Conservation (phyloP, 495 filamentous ascomycete species). For the Cudoniella acicularis region DNA sequence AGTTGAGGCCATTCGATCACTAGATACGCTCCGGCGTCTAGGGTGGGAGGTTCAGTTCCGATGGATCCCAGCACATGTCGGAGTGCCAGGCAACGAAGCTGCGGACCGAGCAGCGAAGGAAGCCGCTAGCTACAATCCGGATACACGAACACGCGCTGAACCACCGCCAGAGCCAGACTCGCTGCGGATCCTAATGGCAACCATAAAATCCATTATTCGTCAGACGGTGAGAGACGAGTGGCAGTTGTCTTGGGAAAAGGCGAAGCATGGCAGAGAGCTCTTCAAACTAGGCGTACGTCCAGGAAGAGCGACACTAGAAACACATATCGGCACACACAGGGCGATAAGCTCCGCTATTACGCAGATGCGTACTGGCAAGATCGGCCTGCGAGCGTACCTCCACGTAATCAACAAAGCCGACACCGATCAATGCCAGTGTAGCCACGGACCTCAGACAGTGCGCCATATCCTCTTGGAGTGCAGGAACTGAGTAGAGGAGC, state of each 20-base stretch:
- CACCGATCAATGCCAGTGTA: constrained; percentile 26
- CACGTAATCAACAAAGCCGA: constrained; percentile 29
- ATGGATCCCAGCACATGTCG: constrained; percentile 28
- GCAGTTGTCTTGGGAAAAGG: constrained; percentile 9
- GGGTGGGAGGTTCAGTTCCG: constrained; percentile 21
- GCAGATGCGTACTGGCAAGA: constrained; percentile 31
- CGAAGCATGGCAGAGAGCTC: constrained; percentile 19
- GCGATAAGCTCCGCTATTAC: constrained; percentile 28
- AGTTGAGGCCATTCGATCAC: constrained; percentile 9
- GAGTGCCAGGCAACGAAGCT: constrained; percentile 27
- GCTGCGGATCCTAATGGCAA: constrained; percentile 10
- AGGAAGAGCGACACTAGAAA: constrained; percentile 11
- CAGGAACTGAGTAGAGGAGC: constrained; percentile 26
- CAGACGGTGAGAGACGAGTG: constrained; percentile 18
- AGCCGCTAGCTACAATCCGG: constrained; percentile 13
- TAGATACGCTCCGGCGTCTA: constrained; percentile 19
- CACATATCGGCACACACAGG: constrained; percentile 17
- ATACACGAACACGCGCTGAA: neutral
- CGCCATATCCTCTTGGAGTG: constrained; percentile 32
- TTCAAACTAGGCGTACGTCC: constrained; percentile 11
- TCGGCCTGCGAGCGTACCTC: constrained; percentile 32
- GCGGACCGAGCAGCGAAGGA: constrained; percentile 26
- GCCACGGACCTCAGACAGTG: constrained; percentile 25
- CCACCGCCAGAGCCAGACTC: constrained; percentile 11
- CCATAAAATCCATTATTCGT: constrained; percentile 13